A percentile compares a stretch with the other conserved stretches of the same genome.
These are phyloP conservation scores for Trichoderma breve DNA, from an alignment of 2,329 filamentous ascomycete species.

Conservation along the genomic window DNA sequence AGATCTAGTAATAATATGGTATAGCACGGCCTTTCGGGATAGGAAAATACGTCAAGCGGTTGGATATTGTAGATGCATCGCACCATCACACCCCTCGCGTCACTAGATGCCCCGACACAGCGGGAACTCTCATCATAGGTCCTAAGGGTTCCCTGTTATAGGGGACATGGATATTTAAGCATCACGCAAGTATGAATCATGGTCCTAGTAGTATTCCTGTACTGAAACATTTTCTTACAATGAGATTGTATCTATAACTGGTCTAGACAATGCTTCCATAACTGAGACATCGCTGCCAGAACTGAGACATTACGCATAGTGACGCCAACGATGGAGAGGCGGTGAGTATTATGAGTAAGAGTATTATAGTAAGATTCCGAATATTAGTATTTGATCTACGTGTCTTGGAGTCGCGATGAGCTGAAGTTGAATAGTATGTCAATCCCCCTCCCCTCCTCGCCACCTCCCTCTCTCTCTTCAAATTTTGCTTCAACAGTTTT, in stretches of 20 bases:
- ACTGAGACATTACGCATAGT: not conserved
- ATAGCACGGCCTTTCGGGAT: not conserved
- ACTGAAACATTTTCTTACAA: not conserved
- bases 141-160: not conserved
- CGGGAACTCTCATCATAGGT: not conserved
- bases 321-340: not conserved
- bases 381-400: not conserved
- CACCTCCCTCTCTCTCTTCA: not conserved
- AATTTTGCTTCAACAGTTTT: not conserved
- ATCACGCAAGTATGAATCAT: not conserved
- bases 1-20: not conserved
- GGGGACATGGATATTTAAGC: not conserved
- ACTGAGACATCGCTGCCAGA: not conserved
- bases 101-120: not conserved
- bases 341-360: not conserved
- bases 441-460: not conserved
- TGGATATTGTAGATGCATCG: not conserved
- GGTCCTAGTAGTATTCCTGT: not conserved
- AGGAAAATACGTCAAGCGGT: not conserved
- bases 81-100: not conserved
- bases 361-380: not conserved
- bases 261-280: not conserved
- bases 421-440: not conserved
- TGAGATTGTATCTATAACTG: not conserved
- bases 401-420: not conserved